A percentile compares a stretch with the other conserved stretches of the same genome.
phyloP scores from a whole-genome alignment of 1,139 yeast species.

The Pichia kudriavzevii region DNA sequence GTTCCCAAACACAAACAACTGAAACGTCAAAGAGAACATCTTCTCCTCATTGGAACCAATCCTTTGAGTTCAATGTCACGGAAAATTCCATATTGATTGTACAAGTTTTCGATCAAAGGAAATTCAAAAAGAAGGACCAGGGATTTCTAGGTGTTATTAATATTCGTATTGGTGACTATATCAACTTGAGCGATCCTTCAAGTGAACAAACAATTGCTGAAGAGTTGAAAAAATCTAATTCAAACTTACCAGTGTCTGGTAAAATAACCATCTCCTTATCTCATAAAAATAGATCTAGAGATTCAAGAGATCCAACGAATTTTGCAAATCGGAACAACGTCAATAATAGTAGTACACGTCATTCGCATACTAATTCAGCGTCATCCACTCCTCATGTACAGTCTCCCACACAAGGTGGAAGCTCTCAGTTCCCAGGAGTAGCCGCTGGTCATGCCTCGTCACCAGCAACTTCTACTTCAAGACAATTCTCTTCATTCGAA shows the following conservation, averaged over 20 bases:
- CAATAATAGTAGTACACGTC: slow-evolving; percentile 1
- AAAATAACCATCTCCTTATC: slow-evolving; percentile 74
- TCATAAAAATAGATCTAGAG: slow-evolving; percentile 28
- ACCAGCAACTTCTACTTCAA: slow-evolving; percentile 22
- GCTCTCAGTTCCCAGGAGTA: slow-evolving; percentile 23
- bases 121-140: slow-evolving; percentile 96
- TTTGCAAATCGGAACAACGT: slow-evolving; percentile 9
- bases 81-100: slow-evolving; percentile 85
- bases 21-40: slow-evolving; percentile 89
- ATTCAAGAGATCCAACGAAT: slow-evolving; percentile 26
- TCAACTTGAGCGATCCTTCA: slow-evolving; percentile 53
- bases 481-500: slow-evolving; percentile 86
- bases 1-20: slow-evolving; percentile 92
- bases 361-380: slow-evolving; percentile 3
- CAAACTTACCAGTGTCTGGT: slow-evolving; percentile 87
- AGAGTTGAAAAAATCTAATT: slow-evolving; percentile 86
- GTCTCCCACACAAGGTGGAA: slow-evolving; percentile 13
- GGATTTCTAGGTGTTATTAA: slow-evolving; percentile 98
- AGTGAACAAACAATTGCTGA: slow-evolving; percentile 84
- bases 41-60: slow-evolving; percentile 97
- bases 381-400: neutral
- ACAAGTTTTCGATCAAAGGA: slow-evolving; percentile 94
- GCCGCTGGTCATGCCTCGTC: slow-evolving; percentile 20
- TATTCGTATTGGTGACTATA: slow-evolving; percentile 80
- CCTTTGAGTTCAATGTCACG: slow-evolving; percentile 64